Evolutionary conservation across 164 flowering plant genomes (phyloP), one percentile per base, ranked within the genome.

Genomic region (Vitis riparia): DNA sequence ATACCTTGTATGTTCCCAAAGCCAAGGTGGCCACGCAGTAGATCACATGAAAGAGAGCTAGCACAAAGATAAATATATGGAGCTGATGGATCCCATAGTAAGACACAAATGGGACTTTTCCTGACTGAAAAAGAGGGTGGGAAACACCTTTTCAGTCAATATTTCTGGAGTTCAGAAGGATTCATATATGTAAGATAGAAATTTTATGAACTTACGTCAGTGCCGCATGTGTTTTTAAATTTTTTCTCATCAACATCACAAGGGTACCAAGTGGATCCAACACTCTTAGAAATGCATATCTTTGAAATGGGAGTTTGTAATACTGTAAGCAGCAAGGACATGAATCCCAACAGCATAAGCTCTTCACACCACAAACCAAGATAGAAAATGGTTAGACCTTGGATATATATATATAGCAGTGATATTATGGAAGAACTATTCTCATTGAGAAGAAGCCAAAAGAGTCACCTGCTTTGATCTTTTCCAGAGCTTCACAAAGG

Each of bases 271-370:
- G 89, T 75, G 17, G 66, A 55, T 19, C 78, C 90, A 1, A 81
- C 51, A 0, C 52, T 65, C 56, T 69, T 47, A 0, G 86, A 48
- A n/a, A 86, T 68, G 44, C 94, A 89, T 16, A 88, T 80, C 1
- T 65, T 16, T 2, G 94, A 82, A 55, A 89, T 81, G 0, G 75
- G 69, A 5, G 9, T 75, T 77, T 83, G 81, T 1, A 65, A 19
- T 10, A 85, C 81, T n/a, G 86, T 82, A 12, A 89, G 73, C 8
- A 89, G 85, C 70, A 89, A 62, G 13, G 94, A 89, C 78, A 89
- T 82, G 62, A 89, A 89, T 15, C 91, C 91, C 79, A 89, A 48
- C n/a, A 85, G 86, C 90, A 89, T 89, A 11, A 89, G 82, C 80
- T 86, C 91, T 88, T 19, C 68, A 65, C 19, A 14, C 3, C 8